Evolutionary conservation across 2,329 filamentous ascomycete species (phyloP), one percentile per base, ranked within the genome.

Genomic region (Teratosphaeria nubilosa): DNA sequence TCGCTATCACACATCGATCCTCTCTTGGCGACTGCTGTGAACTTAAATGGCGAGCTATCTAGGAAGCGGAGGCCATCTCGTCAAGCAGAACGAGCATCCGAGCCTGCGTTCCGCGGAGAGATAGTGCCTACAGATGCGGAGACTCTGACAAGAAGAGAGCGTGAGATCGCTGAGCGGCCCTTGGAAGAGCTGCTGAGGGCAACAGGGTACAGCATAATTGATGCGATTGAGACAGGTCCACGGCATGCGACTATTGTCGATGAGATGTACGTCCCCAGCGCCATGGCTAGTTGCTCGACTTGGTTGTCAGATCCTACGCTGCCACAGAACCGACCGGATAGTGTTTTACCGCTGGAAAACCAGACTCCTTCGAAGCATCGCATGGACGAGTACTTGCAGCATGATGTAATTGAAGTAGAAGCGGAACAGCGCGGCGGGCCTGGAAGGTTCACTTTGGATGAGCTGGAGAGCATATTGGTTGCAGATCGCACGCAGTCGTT

Each of bases 381-480:
- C 41, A 72, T 84, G 3, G 73, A 74, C 20, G 75, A 76, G 13
- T 77, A 77, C 69, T 71, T 73, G 7, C 67, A 68, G 30, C 76
- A 91, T 7, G 84, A 87, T 64, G 70, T 80, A 16, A 81, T 86
- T 0, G 88, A 94, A 68, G 75, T 79, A 41, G 85, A 91, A 69
- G 86, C 89, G 1, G 79, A 78, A 58, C 76, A 80, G 59, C 80
- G 90, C 27, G 90, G 88, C n/a, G 91, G 91, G 0, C 88, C 85
- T 5, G 92, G 90, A 0, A 83, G 85, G 68, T 76, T 97, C 53
- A 88, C 75, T 68, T 91, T 86, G 63, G 79, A 82, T 0, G 94
- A 97, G 72, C 95, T 97, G 73, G 85, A 89, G 66, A 76, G 77
- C 45, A 85, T 86, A 54, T 90, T 94, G 5, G 58, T 61, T 76